A percentile compares a stretch with the other conserved stretches of the same genome.
Conservation (phyloP, 306 rosid genomes). For the Medicago truncatula region DNA sequence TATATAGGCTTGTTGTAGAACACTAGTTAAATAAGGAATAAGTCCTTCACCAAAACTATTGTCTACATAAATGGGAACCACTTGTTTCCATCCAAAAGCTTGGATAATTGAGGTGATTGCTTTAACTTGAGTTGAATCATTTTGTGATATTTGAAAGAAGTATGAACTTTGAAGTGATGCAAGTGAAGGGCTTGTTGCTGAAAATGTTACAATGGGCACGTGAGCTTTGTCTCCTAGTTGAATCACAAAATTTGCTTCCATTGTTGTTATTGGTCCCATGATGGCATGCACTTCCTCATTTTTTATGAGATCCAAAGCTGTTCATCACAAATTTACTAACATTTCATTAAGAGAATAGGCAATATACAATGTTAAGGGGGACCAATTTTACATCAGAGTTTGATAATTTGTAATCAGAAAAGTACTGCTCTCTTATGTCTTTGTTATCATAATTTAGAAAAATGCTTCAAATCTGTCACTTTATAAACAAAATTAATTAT, state of each 20-base stretch:
- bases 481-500: no score
- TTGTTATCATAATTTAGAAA: no score
- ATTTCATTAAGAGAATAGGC: no score
- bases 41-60: conserved; percentile 53
- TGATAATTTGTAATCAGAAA: no score
- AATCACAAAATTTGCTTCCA: conserved; percentile 58
- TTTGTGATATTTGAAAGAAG: conserved; percentile 54
- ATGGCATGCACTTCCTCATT: conserved; percentile 57
- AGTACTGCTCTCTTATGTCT: no score
- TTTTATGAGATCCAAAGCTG: conserved; percentile 57
- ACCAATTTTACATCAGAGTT: no score
- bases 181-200: conserved; percentile 65
- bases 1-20: conserved; percentile 44
- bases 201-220: conserved; percentile 58
- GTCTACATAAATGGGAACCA: conserved; percentile 55
- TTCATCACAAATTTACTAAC: neutral
- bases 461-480: no score
- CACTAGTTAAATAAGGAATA: conserved; percentile 53
- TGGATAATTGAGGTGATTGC: conserved; percentile 51
- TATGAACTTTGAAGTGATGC: conserved; percentile 49
- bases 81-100: conserved; percentile 58
- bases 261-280: conserved; percentile 59
- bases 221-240: conserved; percentile 54
- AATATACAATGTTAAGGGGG: no score
- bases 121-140: conserved; percentile 53